Evolutionary conservation across 1,284 basidiomycete species (phyloP), one percentile per base, ranked within the genome.

Genomic region (Hemileccinum hortonii): DNA sequence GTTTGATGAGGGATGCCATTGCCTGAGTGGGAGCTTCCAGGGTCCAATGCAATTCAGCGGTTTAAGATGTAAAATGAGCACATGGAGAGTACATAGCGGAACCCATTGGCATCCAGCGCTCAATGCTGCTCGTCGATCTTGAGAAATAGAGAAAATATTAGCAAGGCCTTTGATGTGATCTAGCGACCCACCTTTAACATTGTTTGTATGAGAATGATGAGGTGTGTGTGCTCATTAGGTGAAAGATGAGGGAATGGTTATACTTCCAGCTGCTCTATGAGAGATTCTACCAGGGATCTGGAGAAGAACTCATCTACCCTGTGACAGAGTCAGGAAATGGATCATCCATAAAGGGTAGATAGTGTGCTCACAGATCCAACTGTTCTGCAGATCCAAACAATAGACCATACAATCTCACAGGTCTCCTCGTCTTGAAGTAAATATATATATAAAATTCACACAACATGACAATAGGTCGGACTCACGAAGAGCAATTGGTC

Each of bases 81-180:
- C 81, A 95, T 87, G 11, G 92, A 91, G 53, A 93, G 88, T 22
- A 97, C 79, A 70, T 94, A 98, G 37, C 94, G 87, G 45, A 96
- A 74, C 0, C 94, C 95, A 62, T 94, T 94, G 2, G 87, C 73
- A 69, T 98, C 95, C 19, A 98, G 75, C 0, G 94, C 84, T 26
- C 92, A 82, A 7, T 85, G 80, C 64, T 94, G 92, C 62, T 92
- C 87, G 48, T 96, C 90, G 41, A 91, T 86, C 89, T 96, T 61
- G 3, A 46, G 24, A 11, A 41, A 32, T 16, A 39, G 41, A 43
- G 48, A 53, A 56, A 24, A 14, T 14, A 21, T 58, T 16, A 52
- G 44, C 18, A 42, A 24, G 29, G 37, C 26, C n/a, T 44, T 38
- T 22, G 2, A 15, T 51, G 32, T 32, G 33, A 38, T 29, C 44